Evolutionary conservation across 140 eudicot genomes (phyloP).

Genomic region (Anethum foeniculum): DNA sequence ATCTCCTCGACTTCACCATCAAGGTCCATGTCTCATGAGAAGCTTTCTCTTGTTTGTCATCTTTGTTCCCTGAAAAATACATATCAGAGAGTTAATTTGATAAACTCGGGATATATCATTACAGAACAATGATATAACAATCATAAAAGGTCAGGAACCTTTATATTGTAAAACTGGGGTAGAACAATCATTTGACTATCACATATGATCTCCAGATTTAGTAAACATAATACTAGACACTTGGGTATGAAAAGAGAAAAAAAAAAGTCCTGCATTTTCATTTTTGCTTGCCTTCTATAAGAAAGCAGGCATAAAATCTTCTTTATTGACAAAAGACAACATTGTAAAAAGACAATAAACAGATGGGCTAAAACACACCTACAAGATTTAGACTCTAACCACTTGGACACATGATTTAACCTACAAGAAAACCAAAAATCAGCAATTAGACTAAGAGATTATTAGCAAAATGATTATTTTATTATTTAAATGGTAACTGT

Average conservation of each 20-base stretch:
- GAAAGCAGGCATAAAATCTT: neutral
- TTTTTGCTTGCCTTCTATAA: neutral
- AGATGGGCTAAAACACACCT: slow-evolving; percentile 31
- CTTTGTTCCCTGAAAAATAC: too few species aligned
- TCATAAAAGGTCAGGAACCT: too few species aligned
- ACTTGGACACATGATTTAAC: slow-evolving; percentile 81
- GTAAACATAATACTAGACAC: neutral
- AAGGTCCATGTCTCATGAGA: too few species aligned
- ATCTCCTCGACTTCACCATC: too few species aligned
- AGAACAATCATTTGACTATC: too few species aligned
- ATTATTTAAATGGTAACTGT: neutral
- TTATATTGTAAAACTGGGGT: too few species aligned
- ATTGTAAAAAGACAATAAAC: neutral
- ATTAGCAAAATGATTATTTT: neutral
- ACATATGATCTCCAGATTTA: too few species aligned
- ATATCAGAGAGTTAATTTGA: too few species aligned
- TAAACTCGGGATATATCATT: too few species aligned
- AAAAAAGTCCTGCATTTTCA: neutral
- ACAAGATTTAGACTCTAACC: slow-evolving; percentile 76
- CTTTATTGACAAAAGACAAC: neutral
- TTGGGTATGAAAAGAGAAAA: neutral
- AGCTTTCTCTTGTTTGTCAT: too few species aligned
- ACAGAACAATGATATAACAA: too few species aligned
- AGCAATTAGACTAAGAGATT: neutral
- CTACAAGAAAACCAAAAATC: slow-evolving; percentile 30